A percentile compares a stretch with the other conserved stretches of the same genome.
Evolutionary conservation across 768 basidiomycete species (phyloP).

Genomic region (Russula emetica): DNA sequence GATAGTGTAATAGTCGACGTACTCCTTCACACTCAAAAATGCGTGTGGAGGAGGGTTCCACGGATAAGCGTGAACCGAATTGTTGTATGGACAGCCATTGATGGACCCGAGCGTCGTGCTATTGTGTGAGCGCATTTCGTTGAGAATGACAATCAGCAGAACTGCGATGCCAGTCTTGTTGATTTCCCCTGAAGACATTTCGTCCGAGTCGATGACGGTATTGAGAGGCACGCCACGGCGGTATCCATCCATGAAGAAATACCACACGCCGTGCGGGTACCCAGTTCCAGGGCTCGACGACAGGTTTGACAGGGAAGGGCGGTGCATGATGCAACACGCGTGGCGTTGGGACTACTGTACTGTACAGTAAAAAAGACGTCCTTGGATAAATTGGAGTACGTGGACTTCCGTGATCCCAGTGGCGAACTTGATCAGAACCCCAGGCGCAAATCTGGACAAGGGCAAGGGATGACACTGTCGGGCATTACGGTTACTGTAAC

Average conservation of each 20-base stretch:
- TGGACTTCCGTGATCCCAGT: too few species aligned
- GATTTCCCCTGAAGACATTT: too few species aligned
- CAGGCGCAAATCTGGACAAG: too few species aligned
- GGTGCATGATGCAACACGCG: not conserved
- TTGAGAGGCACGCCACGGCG: not conserved
- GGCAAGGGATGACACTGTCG: too few species aligned
- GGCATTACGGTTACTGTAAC: too few species aligned
- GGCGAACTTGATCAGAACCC: too few species aligned
- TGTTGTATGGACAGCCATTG: not conserved
- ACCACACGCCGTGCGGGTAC: not conserved
- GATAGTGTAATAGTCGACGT: too few species aligned
- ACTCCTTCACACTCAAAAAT: too few species aligned
- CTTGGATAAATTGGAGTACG: too few species aligned
- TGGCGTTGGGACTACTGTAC: too few species aligned
- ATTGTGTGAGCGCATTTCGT: not conserved
- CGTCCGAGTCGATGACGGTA: not conserved
- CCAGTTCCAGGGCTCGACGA: not conserved
- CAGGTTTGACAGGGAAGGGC: not conserved
- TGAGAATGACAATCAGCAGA: not conserved
- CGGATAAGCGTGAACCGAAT: not conserved
- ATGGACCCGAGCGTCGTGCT: not conserved
- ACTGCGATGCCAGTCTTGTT: too few species aligned
- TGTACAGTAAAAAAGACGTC: too few species aligned
- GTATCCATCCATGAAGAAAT: not conserved
- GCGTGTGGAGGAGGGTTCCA: not conserved